Evolutionary conservation across 2,329 filamentous ascomycete species (phyloP), one percentile per base, ranked within the genome.

Genomic region (Aquanectria penicillioides): DNA sequence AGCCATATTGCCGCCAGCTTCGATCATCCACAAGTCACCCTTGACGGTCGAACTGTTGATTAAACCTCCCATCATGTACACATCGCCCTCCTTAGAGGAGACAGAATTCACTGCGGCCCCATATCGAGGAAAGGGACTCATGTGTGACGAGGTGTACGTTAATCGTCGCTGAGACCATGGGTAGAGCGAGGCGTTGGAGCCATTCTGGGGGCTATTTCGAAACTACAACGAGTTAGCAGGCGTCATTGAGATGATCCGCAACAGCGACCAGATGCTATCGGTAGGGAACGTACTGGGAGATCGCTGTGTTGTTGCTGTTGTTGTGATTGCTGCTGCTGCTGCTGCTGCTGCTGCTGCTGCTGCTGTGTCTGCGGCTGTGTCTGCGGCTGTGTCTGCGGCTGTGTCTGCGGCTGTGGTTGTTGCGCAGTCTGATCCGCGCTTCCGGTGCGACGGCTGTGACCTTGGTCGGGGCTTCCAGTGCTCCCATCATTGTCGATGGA

Each of bases 1-100:
- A 18, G 92, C 87, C 82, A 98, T 87, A 74, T 87, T 94, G 8
- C 89, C 90, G 49, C 90, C 93, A 61, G 93, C 92, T 76, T 99
- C 95, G 41, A 98, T 91, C 88, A 98, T 91, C 96, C 96, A 99
- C 41, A 99, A 78, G 78, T 99, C 95, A 43, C 95, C 95, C 74
- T 97, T 97, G 38, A 98, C 95, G 3, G 93, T 97, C 31, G 93
- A 92, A 66, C 94, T 94, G 72, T 97, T 94, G 70, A 99, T 94
- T 61, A 99, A 79, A 47, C 95, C 95, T 63, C 95, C 95, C 94
- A 99, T 98, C 72, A 99, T 85, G 72, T 98, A 99, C 56, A 99
- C 91, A 69, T 97, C 93, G 59, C 96, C 96, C 77, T 99, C 95
- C 78, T 98, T 98, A 33, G 94, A 97, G 20, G 94, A 91, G 13